Conservation (phyloP, 192 early-diverging fungal genomes). For the Podochytrium sp. region DNA sequence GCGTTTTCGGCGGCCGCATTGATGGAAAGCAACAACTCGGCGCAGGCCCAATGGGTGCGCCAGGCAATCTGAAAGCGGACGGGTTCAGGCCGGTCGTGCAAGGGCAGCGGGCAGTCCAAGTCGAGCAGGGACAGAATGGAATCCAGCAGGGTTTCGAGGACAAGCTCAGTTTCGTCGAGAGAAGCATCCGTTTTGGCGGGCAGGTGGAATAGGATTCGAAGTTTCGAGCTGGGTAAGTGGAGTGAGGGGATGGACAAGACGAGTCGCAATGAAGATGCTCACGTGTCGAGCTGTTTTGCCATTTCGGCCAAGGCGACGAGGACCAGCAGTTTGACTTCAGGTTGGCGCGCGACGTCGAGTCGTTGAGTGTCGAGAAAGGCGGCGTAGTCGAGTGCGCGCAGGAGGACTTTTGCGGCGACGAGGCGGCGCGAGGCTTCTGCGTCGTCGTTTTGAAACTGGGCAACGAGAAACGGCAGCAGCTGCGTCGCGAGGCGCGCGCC, state of each 20-base stretch:
- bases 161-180: neutral
- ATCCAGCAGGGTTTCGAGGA: constrained; percentile 1
- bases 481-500: neutral
- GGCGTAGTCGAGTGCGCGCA: constrained; percentile 11
- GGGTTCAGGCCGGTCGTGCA: constrained; percentile 1
- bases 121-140: constrained; percentile 7
- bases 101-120: neutral
- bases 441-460: constrained; percentile 5
- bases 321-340: constrained; percentile 3
- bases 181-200: neutral
- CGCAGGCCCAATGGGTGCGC: neutral
- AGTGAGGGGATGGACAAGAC: neutral
- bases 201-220: neutral
- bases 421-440: neutral
- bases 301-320: neutral
- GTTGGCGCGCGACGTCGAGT: neutral
- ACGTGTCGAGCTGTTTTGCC: neutral
- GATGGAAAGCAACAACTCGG: neutral
- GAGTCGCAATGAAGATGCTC: neutral
- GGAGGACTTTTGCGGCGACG: neutral
- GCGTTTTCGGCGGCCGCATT: neutral
- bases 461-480: constrained; percentile 14
- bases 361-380: neutral
- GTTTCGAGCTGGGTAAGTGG: neutral
- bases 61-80: constrained; percentile 26